These are phyloP conservation scores for Phytopythium chamaehyphon DNA, from an alignment of 352 stramenopile genomes.

Conservation along the genomic window DNA sequence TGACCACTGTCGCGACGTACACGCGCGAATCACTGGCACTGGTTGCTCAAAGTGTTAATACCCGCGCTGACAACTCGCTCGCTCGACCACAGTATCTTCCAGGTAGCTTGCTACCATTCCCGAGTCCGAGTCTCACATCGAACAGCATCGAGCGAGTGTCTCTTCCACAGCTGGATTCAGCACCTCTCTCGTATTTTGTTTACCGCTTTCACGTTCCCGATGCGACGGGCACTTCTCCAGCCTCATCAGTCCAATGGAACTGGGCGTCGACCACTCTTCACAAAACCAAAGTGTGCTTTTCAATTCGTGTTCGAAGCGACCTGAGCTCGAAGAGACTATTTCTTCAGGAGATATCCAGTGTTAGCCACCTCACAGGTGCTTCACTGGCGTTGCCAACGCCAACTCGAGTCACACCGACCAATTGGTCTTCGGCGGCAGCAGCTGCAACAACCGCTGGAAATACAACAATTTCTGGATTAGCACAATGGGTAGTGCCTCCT, in stretches of 20 bases:
- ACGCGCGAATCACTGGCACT: slow-evolving; percentile 8
- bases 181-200: slow-evolving; percentile 5
- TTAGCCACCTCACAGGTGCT: too few species aligned
- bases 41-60: slow-evolving; percentile 11
- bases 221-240: slow-evolving; percentile 2
- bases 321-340: too few species aligned
- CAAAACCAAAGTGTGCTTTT: slow-evolving; percentile 7
- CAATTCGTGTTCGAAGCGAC: too few species aligned
- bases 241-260: not conserved
- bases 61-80: slow-evolving; percentile 13
- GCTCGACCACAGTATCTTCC: slow-evolving; percentile 11
- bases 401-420: too few species aligned
- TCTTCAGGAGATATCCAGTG: too few species aligned
- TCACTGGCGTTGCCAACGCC: too few species aligned
- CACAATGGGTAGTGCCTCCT: too few species aligned
- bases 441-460: too few species aligned
- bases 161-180: not conserved
- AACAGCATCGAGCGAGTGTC: not conserved
- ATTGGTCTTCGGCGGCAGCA: too few species aligned
- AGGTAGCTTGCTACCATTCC: slow-evolving; percentile 1
- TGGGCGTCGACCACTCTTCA: slow-evolving; percentile 5
- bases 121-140: not conserved
- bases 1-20: slow-evolving; percentile 10
- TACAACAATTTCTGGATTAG: too few species aligned
- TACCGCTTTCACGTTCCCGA: not conserved